A percentile compares a stretch with the other conserved stretches of the same genome.
phyloP scores from a whole-genome alignment of 106 monocot species.

The Gastrodia elata region DNA sequence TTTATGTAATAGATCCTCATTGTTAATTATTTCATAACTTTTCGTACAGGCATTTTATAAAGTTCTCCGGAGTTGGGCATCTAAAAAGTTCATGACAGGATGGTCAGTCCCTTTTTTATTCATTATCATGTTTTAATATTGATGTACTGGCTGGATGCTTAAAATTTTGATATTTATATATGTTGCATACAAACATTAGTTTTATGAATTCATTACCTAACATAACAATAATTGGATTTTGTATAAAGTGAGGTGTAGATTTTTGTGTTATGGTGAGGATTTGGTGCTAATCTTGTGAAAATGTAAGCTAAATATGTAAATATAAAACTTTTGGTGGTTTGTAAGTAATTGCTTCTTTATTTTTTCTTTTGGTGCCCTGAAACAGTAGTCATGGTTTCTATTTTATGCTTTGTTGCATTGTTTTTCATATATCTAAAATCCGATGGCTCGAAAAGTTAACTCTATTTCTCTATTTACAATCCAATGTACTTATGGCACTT shows the following conservation, averaged over 20 bases:
- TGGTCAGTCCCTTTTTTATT: conserved; percentile 5
- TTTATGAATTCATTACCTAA: too few species aligned
- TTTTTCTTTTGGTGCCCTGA: not conserved
- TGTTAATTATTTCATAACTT: not conserved
- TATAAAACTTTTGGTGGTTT: too few species aligned
- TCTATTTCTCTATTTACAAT: too few species aligned
- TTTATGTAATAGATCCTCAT: not conserved
- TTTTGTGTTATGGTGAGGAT: too few species aligned
- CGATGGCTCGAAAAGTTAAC: too few species aligned
- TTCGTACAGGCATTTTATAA: conserved; percentile 20
- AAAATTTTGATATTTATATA: too few species aligned
- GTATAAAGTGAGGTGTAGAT: not conserved
- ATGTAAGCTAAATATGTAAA: too few species aligned
- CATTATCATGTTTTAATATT: not conserved
- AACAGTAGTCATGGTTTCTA: not conserved
- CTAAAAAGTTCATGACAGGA: conserved; percentile 30
- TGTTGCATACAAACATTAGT: too few species aligned
- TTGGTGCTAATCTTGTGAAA: too few species aligned
- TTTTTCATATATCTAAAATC: not conserved
- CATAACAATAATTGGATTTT: not conserved
- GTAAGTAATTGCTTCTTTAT: too few species aligned
- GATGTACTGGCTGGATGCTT: too few species aligned
- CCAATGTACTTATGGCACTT: too few species aligned
- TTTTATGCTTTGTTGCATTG: not conserved
- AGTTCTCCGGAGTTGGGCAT: conserved; percentile 27